Percentiles rank a stretch among this genome's conserved stretches.
These are phyloP conservation scores for Francoa sonchifolia DNA, from an alignment of 441 rosid species.

Conservation along the genomic window DNA sequence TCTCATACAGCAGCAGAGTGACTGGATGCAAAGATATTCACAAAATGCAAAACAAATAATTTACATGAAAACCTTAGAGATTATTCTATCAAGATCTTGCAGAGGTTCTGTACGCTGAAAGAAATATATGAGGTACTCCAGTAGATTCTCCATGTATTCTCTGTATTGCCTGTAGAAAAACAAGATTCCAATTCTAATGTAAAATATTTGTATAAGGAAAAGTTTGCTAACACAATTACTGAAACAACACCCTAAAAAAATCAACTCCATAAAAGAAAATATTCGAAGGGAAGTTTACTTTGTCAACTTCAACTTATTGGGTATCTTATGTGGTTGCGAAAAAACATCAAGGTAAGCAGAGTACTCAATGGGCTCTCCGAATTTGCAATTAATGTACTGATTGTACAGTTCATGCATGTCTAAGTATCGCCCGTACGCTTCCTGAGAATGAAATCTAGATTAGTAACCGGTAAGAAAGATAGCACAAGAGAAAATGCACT, in stretches of 20 bases:
- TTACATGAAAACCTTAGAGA: constrained; percentile 46
- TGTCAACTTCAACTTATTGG: constrained; percentile 48
- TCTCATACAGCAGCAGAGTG: neutral
- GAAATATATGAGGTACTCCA: constrained; percentile 64
- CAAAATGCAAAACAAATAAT: neutral
- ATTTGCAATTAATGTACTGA: constrained; percentile 71
- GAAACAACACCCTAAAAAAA: too few species aligned
- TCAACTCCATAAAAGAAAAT: constrained; percentile 4
- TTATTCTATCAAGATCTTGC: constrained; percentile 87
- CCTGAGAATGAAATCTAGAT: constrained; percentile 32
- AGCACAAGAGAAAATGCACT: neutral
- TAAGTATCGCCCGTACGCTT: constrained; percentile 69
- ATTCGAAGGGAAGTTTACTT: constrained; percentile 28
- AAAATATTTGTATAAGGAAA: constrained; percentile 1
- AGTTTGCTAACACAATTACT: too few species aligned
- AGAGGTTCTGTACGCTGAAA: constrained; percentile 88
- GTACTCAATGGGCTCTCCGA: constrained; percentile 80
- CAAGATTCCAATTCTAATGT: neutral
- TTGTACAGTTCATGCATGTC: constrained; percentile 89
- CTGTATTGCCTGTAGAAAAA: constrained; percentile 58
- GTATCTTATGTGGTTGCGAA: constrained; percentile 44
- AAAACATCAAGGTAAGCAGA: constrained; percentile 74
- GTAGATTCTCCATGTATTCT: constrained; percentile 67
- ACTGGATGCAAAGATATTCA: neutral
- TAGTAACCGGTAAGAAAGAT: constrained; percentile 4